Percentiles rank a stretch among this genome's conserved stretches.
These are phyloP conservation scores for Ustilago esculenta DNA, from an alignment of 1,284 basidiomycete genomes.

Conservation along the genomic window DNA sequence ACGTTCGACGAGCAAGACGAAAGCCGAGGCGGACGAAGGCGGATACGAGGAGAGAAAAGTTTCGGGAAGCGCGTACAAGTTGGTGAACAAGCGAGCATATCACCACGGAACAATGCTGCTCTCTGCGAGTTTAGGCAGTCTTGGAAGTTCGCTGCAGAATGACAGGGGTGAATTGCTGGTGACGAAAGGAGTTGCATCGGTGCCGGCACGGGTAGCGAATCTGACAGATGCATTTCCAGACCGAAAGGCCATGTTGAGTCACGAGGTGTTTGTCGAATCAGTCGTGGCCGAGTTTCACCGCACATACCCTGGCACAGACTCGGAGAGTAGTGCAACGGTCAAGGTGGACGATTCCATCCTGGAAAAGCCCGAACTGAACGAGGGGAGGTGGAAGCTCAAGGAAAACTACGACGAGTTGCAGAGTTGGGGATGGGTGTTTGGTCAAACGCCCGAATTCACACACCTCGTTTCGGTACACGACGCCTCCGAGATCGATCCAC, in stretches of 20 bases:
- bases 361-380: slow-evolving; percentile 7
- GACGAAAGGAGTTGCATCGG: slow-evolving; percentile 85
- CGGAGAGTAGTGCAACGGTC: neutral
- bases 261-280: slow-evolving; percentile 78
- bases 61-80: slow-evolving; percentile 97
- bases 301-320: slow-evolving; percentile 70
- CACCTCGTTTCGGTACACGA: slow-evolving; percentile 53
- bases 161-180: slow-evolving; percentile 80
- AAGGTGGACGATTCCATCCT: slow-evolving; percentile 36
- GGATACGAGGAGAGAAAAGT: slow-evolving; percentile 72
- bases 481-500: slow-evolving; percentile 10
- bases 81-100: slow-evolving; percentile 88
- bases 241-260: slow-evolving; percentile 69
- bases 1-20: slow-evolving; percentile 11
- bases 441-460: slow-evolving; percentile 91
- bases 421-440: slow-evolving; percentile 93
- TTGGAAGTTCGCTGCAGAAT: slow-evolving; percentile 68
- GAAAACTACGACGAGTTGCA: slow-evolving; percentile 67
- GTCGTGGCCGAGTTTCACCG: slow-evolving; percentile 78
- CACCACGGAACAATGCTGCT: slow-evolving; percentile 99
- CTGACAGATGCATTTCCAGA: slow-evolving; percentile 73
- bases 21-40: slow-evolving; percentile 10
- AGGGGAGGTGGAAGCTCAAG: slow-evolving; percentile 24
- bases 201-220: slow-evolving; percentile 90
- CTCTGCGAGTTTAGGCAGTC: slow-evolving; percentile 42